Evolutionary conservation across 2,329 filamentous ascomycete genomes (phyloP), one percentile per base, ranked within the genome.

Genomic region (Apiospora arundinis): DNA sequence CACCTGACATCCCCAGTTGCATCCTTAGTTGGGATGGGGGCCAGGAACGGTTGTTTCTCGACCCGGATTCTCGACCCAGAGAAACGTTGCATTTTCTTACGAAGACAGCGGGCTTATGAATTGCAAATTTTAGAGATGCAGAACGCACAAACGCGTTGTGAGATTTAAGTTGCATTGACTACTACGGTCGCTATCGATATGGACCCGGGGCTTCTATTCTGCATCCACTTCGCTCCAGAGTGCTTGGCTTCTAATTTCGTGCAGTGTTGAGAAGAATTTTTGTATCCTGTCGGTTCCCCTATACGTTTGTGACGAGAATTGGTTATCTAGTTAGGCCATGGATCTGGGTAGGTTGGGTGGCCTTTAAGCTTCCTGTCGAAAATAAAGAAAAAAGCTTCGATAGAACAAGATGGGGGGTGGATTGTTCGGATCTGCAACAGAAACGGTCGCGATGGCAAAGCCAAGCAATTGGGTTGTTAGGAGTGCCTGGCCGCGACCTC

Each of bases 71-170:
- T 40, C 16, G 9, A 23, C 32, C 56, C 56, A 28, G 32, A 40
- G 18, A 40, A 63, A 40, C 18, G 56, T 63, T 63, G 32, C 32
- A 63, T n/a, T 40, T 63, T 40, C 8, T n/a, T 32, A 63, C 2
- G 28, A 23, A 40, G 40, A 21, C 37, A 32, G 32, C 21, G 56
- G 18, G 18, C 18, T 40, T 37, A 28, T n/a, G 52, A 37, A n/a
- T 63, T 40, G 56, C 56, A 63, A 63, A 40, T 63, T 63, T 63
- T 63, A 60, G 52, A 16, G 28, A 60, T 25, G 32, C 52, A 25
- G 37, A 60, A 60, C 52, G 16, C 52, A 60, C 28, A 60, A 60
- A 60, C 52, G 52, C 28, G 52, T 37, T 60, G 16, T 37, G 32
- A 40, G 21, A 40, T 63, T 40, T 32, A 63, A 63, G 56, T 63